These are phyloP conservation scores for Podospora australis DNA, from an alignment of 495 filamentous ascomycete genomes.

Conservation along the genomic window DNA sequence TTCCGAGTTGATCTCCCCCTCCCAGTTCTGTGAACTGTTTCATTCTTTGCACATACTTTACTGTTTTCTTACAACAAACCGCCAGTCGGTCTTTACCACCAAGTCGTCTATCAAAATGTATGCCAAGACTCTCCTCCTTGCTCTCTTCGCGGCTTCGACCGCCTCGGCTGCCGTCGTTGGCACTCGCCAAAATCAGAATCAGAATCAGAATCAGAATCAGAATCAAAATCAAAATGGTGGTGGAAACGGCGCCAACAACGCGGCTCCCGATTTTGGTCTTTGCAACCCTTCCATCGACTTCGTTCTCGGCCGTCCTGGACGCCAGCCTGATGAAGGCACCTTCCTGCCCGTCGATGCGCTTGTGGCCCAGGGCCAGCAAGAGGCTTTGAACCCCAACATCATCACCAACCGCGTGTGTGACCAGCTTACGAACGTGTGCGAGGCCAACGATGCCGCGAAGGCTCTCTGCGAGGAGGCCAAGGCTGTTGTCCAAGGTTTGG, in stretches of 20 bases:
- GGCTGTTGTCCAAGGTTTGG: constrained; percentile 26
- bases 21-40: constrained; percentile 27
- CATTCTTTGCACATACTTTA: constrained; percentile 18
- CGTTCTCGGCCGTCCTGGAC: constrained; percentile 42
- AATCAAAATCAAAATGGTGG: no score
- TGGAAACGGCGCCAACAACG: constrained; percentile 17
- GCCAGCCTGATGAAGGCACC: constrained; percentile 46
- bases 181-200: constrained; percentile 32
- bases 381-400: constrained; percentile 52
- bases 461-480: constrained; percentile 36
- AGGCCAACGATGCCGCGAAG: constrained; percentile 45
- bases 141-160: constrained; percentile 23
- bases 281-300: constrained; percentile 54
- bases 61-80: constrained; percentile 12
- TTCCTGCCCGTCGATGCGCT: constrained; percentile 51
- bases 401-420: constrained; percentile 57
- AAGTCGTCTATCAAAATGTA: constrained; percentile 19
- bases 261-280: constrained; percentile 44
- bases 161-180: constrained; percentile 23
- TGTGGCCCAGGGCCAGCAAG: constrained; percentile 46
- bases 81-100: constrained; percentile 25
- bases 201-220: constrained; percentile 34
- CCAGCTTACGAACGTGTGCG: constrained; percentile 49
- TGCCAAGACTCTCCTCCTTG: constrained; percentile 23
- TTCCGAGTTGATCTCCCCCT: constrained; percentile 22